Percentiles rank a stretch among this genome's conserved stretches.
These are phyloP conservation scores for Naganishia liquefaciens DNA, from an alignment of 1,284 basidiomycete genomes.

Conservation along the genomic window DNA sequence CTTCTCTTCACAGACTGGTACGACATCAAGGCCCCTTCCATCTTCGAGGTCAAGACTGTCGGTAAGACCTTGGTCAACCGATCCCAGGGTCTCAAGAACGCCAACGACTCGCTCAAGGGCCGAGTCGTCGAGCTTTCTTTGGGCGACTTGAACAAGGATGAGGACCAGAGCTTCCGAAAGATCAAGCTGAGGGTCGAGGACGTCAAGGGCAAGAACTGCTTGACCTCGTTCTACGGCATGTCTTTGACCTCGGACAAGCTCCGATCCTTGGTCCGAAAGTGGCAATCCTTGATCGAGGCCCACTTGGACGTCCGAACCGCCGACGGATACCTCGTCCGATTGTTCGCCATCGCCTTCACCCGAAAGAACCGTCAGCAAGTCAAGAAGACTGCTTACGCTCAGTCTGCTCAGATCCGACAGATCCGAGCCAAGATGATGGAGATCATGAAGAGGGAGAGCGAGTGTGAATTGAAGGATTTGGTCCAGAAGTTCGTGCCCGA, in stretches of 20 bases:
- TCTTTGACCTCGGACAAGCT: slow-evolving; percentile 99
- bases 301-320: slow-evolving; percentile 99
- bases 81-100: slow-evolving; percentile 97
- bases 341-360: slow-evolving; percentile 99
- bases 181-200: slow-evolving; percentile 98
- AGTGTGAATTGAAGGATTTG: slow-evolving; percentile 95
- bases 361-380: slow-evolving; percentile 96
- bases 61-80: slow-evolving; percentile 99
- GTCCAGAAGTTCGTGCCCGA: slow-evolving; percentile 99
- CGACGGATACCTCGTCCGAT: slow-evolving; percentile 97
- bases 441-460: slow-evolving; percentile 96
- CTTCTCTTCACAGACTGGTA: slow-evolving; percentile 80
- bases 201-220: slow-evolving; percentile 92
- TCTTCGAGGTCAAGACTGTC: slow-evolving; percentile 94
- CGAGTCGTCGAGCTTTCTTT: slow-evolving; percentile 96
- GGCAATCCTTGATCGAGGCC: slow-evolving; percentile 99
- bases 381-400: slow-evolving; percentile 98
- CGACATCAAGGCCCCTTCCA: slow-evolving; percentile 97
- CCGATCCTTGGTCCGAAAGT: slow-evolving; percentile 98
- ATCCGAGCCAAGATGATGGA: slow-evolving; percentile 99
- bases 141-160: slow-evolving; percentile 98
- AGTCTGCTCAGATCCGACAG: slow-evolving; percentile 91
- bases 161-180: slow-evolving; percentile 99
- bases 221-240: slow-evolving; percentile 99
- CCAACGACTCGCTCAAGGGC: slow-evolving; percentile 97